Evolutionary conservation across 208 protist species (phyloP), one percentile per base, ranked within the genome.

Genomic region (Trypanosoma theileri): DNA sequence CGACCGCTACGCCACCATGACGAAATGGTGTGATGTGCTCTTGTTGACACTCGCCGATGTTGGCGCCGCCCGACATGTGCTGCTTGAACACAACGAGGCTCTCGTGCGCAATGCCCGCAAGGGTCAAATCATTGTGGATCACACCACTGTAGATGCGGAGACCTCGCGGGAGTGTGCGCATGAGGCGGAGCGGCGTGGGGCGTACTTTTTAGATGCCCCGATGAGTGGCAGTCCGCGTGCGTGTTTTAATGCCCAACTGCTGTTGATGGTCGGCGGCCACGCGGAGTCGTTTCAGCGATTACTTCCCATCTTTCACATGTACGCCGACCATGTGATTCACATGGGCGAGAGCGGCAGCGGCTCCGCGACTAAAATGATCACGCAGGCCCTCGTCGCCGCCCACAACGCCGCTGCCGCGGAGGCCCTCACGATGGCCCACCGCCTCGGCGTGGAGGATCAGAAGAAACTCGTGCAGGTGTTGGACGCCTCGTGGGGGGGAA

Each of bases 1-100:
- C 74, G 69, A 92, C 57, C 77, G 83, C 46, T 92, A 94, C 75
- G 74, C 69, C 19, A 93, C 87, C 24, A 75, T 96, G 64, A 87
- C 86, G n/a, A 91, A 91, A 75, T 96, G 90, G 88, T 93, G 90
- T 63, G 90, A 96, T 71, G 73, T 96, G 44, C 65, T 96, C 24
- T 52, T 96, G 12, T 79, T 92, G 31, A 73, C 77, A 3, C 71
- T 93, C 1, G 75, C 84, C 51, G 73, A 89, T 53, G 68, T 72
- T 24, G 77, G 66, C 46, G 86, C 88, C 13, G 62, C 80, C 17
- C 76, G 77, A 3, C 61, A 71, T 51, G 86, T 87, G 52, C 79
- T 92, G 12, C 75, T 93, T 17, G 78, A 86, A 62, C 79, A 84
- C 63, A 72, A 62, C 24, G 84, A 89, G 67, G 77, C 88, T n/a